Base-by-base conservation (phyloP, 2,329 filamentous ascomycete species). In the Colletotrichum magnum region DNA sequence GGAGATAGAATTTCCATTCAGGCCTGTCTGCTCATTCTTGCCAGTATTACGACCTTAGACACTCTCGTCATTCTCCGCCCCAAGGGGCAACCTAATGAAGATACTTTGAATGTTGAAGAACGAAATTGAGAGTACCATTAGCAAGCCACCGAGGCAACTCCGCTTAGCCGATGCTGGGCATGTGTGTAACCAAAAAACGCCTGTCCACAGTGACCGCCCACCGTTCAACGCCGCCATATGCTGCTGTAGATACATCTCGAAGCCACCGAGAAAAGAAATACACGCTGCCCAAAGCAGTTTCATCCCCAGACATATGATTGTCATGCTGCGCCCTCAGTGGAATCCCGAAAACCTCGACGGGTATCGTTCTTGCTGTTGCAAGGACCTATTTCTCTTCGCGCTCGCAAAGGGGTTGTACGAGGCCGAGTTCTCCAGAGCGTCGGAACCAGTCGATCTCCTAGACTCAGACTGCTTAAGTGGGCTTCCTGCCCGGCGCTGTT, bases 401-500 rank as follows among this genome's bases (percentile, higher is more conserved):
- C 78, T 78, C 18, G 80, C 76, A 71, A 85, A 81, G 1, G 82
- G 83, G 56, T 84, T 82, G 5, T 77, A 73, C 3, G 68, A 57
- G 6, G 72, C 69, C 18, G 73, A 69, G 36, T 67, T 39, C 12
- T 60, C 64, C 28, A 71, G 48, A 43, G 70, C 68, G 16, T 69
- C 66, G n/a, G 71, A 68, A 47, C 72, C 66, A 24, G 72, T 75
- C 6, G 64, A 60, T 47, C 69, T 71, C 54, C 78, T 78, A 21
- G 73, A 72, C 28, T 81, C 80, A 1, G 72, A 69, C 13, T 74
- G 74, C 73, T 84, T 85, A 28, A 80, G 74, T 1, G 84, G 84
- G 48, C 83, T 86, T 72, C 77, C 79, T 80, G 72, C 80, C 77
- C 64, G 58, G 53, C 64, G 68, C 77, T 89, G 87, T 76, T 90